These are phyloP conservation scores for Russula lepida DNA, from an alignment of 768 basidiomycete species.

Conservation along the genomic window DNA sequence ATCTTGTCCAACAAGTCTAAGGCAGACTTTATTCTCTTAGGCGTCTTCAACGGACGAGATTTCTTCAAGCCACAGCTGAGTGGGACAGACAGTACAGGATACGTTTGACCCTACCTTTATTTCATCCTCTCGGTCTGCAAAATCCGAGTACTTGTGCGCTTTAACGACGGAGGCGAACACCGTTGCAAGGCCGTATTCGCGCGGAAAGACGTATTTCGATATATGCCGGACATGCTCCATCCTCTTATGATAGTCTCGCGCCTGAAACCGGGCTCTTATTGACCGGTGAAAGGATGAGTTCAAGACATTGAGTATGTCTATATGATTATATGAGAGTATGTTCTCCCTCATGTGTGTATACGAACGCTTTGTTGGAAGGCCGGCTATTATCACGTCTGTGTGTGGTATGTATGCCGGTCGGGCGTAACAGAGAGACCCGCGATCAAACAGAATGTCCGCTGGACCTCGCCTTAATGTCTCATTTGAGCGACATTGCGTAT, in stretches of 20 bases:
- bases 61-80: constrained; percentile 25
- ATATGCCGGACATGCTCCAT: constrained; percentile 50
- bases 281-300: constrained; percentile 36
- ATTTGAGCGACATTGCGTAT: not conserved
- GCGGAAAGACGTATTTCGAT: constrained; percentile 79
- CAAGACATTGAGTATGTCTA: constrained; percentile 63
- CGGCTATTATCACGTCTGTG: constrained; percentile 45
- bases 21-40: constrained; percentile 54
- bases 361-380: constrained; percentile 63
- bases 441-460: constrained; percentile 43
- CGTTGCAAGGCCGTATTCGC: constrained; percentile 60
- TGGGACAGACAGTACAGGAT: not conserved
- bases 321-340: not conserved
- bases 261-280: constrained; percentile 23
- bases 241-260: constrained; percentile 39
- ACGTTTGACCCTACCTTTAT: constrained; percentile 44
- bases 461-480: constrained; percentile 33
- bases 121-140: constrained; percentile 54
- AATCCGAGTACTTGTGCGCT: constrained; percentile 39
- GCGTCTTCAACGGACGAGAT: constrained; percentile 53
- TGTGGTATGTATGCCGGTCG: constrained; percentile 47
- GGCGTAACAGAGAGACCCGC: constrained; percentile 60
- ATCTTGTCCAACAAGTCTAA: constrained; percentile 51
- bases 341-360: not conserved
- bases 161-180: constrained; percentile 37